Percentiles rank a stretch among this genome's conserved stretches.
Conservation (phyloP, 2,329 filamentous ascomycete genomes). For the Paradendryphiella salina region DNA sequence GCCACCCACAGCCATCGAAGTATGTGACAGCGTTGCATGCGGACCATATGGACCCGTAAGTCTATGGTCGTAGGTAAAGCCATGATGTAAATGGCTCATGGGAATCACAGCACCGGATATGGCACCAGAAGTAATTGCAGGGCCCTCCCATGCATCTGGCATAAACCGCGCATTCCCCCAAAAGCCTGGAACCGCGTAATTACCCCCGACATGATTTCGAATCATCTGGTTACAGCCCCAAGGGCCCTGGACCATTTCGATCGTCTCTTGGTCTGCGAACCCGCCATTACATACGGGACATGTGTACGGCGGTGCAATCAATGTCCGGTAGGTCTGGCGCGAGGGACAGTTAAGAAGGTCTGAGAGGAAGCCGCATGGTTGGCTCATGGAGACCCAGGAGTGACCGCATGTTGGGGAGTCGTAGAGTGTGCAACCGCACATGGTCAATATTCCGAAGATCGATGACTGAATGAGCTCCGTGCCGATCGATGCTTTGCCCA, state of each 20-base stretch:
- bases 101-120: conserved; percentile 21
- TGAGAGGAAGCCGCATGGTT: conserved; percentile 48
- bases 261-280: conserved; percentile 34
- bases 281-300: conserved; percentile 38
- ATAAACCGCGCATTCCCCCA: conserved; percentile 30
- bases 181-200: conserved; percentile 26
- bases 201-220: conserved; percentile 35
- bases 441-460: conserved; percentile 26
- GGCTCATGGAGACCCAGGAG: conserved; percentile 54
- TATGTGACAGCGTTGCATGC: conserved; percentile 6
- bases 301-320: conserved; percentile 32
- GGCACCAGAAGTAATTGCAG: conserved; percentile 16
- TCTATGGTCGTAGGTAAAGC: conserved; percentile 24
- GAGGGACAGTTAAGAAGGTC: conserved; percentile 50
- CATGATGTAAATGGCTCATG: conserved; percentile 3
- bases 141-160: conserved; percentile 16
- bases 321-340: conserved; percentile 38
- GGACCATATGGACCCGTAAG: conserved; percentile 25
- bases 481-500: no score
- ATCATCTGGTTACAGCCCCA: conserved; percentile 41
- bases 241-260: conserved; percentile 39
- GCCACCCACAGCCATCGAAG: conserved; percentile 6
- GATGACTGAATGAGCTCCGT: neutral
- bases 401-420: conserved; percentile 54
- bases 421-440: conserved; percentile 55